These are phyloP conservation scores for Candida boleticola DNA, from an alignment of 805 yeast species.

Conservation along the genomic window DNA sequence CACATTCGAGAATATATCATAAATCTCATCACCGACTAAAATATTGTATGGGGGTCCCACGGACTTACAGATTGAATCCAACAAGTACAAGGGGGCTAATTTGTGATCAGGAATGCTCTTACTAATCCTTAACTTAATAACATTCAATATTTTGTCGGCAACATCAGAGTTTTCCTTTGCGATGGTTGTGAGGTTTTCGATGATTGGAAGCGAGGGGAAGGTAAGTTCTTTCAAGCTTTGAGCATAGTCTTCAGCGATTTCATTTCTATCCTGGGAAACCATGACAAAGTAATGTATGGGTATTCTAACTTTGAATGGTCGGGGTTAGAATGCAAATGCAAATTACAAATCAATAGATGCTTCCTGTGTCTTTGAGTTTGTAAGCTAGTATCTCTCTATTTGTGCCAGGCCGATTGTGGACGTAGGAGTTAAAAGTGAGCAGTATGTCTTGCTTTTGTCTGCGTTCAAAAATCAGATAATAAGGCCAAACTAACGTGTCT, in stretches of 20 bases:
- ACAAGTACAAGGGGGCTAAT: conserved; percentile 75
- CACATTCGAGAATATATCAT: conserved; percentile 67
- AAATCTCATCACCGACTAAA: conserved; percentile 67
- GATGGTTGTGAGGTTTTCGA: conserved; percentile 75
- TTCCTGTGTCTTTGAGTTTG: too few relatives aligned
- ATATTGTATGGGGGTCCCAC: conserved; percentile 89
- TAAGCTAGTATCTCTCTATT: too few relatives aligned
- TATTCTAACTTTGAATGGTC: too few relatives aligned
- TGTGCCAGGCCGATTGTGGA: too few relatives aligned
- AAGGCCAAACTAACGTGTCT: too few relatives aligned
- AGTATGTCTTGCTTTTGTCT: too few relatives aligned
- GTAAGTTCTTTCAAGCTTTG: conserved; percentile 74
- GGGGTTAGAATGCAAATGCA: too few relatives aligned
- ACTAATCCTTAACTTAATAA: conserved; percentile 70
- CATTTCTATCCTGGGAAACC: not conserved
- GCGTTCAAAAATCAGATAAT: too few relatives aligned
- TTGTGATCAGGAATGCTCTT: conserved; percentile 82
- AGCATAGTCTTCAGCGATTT: conserved; percentile 53
- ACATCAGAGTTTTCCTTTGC: conserved; percentile 81
- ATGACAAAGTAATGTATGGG: too few relatives aligned
- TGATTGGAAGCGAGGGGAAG: conserved; percentile 86
- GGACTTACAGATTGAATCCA: conserved; percentile 90
- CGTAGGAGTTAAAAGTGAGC: too few relatives aligned
- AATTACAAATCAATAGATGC: too few relatives aligned
- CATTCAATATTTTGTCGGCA: conserved; percentile 75